phyloP scores from a whole-genome alignment of 2,329 filamentous ascomycete genomes.

The Rhynchosporium agropyri region DNA sequence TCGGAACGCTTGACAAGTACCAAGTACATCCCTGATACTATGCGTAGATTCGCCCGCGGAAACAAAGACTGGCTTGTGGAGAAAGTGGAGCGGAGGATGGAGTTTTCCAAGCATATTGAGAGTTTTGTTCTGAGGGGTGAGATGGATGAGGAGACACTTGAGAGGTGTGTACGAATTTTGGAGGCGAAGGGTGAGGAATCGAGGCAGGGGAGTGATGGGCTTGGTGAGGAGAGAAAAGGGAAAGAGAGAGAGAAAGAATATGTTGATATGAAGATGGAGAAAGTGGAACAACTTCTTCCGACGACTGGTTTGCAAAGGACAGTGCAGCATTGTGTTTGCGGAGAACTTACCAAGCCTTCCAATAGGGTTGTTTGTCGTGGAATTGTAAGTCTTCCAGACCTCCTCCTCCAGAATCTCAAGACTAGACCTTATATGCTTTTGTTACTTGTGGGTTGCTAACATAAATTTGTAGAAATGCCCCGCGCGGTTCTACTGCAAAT shows the following conservation, averaged over 20 bases:
- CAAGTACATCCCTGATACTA: conserved; percentile 28
- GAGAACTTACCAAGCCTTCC: conserved; percentile 22
- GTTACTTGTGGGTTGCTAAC: not conserved
- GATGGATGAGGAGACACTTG: conserved; percentile 25
- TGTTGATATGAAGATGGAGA: conserved; percentile 5
- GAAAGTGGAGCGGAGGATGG: conserved; percentile 27
- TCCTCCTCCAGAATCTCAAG: not conserved
- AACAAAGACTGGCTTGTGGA: conserved; percentile 37
- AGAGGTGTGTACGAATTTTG: conserved; percentile 26
- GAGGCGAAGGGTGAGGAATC: conserved; percentile 15
- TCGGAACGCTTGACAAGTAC: conserved; percentile 30
- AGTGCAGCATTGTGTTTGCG: conserved; percentile 30
- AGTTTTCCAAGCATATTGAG: conserved; percentile 34
- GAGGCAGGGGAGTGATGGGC: not conserved
- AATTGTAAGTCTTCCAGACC: conserved; percentile 23
- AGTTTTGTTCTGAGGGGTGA: conserved; percentile 29
- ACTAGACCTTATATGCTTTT: not conserved
- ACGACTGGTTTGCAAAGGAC: conserved; percentile 22
- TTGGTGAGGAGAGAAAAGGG: too few relatives aligned
- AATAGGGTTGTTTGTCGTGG: conserved; percentile 31
- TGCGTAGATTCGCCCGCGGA: conserved; percentile 33
- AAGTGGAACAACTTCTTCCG: not conserved
- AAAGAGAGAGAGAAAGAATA: not conserved
- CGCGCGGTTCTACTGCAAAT: conserved; percentile 22
- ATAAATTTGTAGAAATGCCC: conserved; percentile 24